Evolutionary conservation across 148 eudicot genomes (phyloP).

Genomic region (Spergularia bocconei): DNA sequence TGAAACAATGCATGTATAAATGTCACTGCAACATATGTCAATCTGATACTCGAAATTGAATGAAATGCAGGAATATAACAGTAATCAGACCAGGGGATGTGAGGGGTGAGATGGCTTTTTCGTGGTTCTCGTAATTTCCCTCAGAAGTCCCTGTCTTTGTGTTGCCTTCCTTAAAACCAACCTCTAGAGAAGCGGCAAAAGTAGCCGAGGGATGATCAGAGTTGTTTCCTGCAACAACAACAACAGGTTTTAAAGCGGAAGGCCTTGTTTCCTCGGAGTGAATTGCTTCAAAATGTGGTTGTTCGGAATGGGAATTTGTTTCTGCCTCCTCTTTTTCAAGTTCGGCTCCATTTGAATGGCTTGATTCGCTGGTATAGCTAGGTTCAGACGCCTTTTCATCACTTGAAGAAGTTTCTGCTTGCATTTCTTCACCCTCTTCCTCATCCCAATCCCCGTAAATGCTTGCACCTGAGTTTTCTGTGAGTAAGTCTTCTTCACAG

Average conservation of each 20-base stretch:
- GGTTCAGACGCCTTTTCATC: too few species aligned
- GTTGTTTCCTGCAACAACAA: neutral
- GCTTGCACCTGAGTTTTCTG: too few species aligned
- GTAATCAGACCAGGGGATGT: neutral
- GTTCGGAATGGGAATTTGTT: neutral
- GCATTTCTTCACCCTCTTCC: too few species aligned
- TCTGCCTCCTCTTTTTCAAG: neutral
- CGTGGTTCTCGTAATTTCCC: neutral
- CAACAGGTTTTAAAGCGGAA: neutral
- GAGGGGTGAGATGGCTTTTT: neutral
- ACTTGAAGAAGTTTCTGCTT: too few species aligned
- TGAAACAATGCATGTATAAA: neutral
- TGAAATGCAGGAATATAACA: neutral
- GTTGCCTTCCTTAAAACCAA: neutral
- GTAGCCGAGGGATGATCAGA: neutral
- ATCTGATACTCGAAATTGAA: too few species aligned
- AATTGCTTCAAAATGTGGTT: neutral
- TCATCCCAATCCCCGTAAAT: too few species aligned
- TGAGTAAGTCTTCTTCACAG: too few species aligned
- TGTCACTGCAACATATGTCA: too few species aligned
- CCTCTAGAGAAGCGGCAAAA: neutral
- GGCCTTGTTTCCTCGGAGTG: neutral
- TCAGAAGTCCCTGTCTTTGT: neutral
- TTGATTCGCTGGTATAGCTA: too few species aligned
- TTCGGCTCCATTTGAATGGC: neutral